Base-by-base conservation (phyloP, 768 basidiomycete genomes). In the Russula earlei region DNA sequence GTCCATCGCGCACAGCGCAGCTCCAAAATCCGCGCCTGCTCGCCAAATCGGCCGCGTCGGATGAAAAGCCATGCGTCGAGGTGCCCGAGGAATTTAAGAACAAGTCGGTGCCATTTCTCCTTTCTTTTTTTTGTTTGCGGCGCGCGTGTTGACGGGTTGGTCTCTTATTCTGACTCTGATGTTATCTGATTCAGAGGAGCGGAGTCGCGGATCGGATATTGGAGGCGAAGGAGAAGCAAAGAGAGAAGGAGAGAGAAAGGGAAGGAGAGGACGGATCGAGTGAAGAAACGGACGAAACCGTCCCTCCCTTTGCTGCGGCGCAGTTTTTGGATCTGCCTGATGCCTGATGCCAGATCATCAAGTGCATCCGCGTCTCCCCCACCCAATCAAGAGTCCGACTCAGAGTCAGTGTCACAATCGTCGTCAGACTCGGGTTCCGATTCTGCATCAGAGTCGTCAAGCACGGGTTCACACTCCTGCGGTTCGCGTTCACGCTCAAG, bases 1-100 rank as follows among this genome's bases (percentile, higher is more conserved):
- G 94, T n/a, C 93, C 93, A 2, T 92, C 91, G 34, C 80, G 92
- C 40, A 90, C 90, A 2, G 80, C 92, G 63, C 82, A 85, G 68
- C 78, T 97, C 15, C 86, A 91, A 64, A 88, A 90, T 53, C 91
- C 91, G 3, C 74, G 70, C 22, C 47, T 81, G 2, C 71, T 85
- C 8, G 77, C 82, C 4, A 88, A 88, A 68, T 68, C 86, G 37
- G 85, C n/a, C n/a, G n/a, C 80, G 68, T 72, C 75, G 0, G 80
- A 83, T 8, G 85, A 84, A 10, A 82, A 84, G 62, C 89, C 91
- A 4, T 82, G 81, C 17, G 83, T 90, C 0, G 88, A 91, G 59
- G 80, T 92, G 11, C 92, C 92, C 4, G 91, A 93, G 59, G 93
- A 96, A 68, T 94, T 96, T 70, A 91, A 83, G 75, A 77, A 71